Evolutionary conservation across 352 stramenopile species (phyloP).

Genomic region (Phytophthora podocarpi): DNA sequence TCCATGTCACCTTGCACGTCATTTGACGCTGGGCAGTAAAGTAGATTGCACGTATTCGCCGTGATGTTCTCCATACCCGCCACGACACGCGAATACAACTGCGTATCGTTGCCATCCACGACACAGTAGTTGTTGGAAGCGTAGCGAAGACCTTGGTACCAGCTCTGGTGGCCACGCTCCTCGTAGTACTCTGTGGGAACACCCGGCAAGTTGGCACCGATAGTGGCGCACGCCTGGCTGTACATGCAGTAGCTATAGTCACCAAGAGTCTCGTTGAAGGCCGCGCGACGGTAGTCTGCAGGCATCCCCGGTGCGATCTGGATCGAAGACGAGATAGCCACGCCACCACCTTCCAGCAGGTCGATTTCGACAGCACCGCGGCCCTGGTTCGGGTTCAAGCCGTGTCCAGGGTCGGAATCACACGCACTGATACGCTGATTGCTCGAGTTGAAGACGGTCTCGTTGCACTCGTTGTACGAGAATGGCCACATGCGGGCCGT

Average conservation of each 20-base stretch:
- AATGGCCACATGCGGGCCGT: slow-evolving; percentile 97
- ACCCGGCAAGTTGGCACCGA: slow-evolving; percentile 48
- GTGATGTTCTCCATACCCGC: slow-evolving; percentile 45
- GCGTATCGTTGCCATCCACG: slow-evolving; percentile 36
- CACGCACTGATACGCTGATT: slow-evolving; percentile 90
- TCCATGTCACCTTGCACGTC: slow-evolving; percentile 57
- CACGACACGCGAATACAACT: slow-evolving; percentile 54
- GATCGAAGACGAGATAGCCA: slow-evolving; percentile 88
- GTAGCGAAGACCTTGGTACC: slow-evolving; percentile 73
- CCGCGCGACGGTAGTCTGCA: slow-evolving; percentile 41
- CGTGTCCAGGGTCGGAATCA: slow-evolving; percentile 90
- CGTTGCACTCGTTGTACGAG: slow-evolving; percentile 94
- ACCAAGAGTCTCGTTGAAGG: too few species aligned
- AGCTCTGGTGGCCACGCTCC: slow-evolving; percentile 52
- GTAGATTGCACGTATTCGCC: slow-evolving; percentile 48
- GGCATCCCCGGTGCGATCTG: slow-evolving; percentile 87
- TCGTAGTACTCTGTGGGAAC: slow-evolving; percentile 49
- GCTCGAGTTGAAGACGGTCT: slow-evolving; percentile 53
- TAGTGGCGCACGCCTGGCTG: slow-evolving; percentile 44
- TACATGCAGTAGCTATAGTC: slow-evolving; percentile 52
- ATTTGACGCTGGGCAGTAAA: slow-evolving; percentile 53
- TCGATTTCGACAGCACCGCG: slow-evolving; percentile 96
- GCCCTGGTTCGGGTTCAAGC: slow-evolving; percentile 88
- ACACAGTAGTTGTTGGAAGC: slow-evolving; percentile 63
- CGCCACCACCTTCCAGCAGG: slow-evolving; percentile 90